A percentile compares a stretch with the other conserved stretches of the same genome.
These are phyloP conservation scores for Mycena metata DNA, from an alignment of 768 basidiomycete species.

Conservation along the genomic window DNA sequence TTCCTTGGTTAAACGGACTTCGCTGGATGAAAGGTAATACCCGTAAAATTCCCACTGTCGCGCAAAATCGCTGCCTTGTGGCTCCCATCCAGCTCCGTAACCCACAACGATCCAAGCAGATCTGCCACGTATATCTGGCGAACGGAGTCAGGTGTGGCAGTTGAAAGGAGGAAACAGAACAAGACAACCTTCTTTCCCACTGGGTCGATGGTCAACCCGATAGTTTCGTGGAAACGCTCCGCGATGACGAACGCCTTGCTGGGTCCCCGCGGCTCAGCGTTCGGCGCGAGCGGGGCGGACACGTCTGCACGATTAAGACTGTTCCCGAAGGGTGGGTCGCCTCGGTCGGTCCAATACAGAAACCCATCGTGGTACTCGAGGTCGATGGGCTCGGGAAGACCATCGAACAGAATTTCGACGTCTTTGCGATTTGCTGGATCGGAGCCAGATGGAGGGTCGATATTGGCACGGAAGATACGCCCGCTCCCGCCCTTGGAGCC, in stretches of 20 bases:
- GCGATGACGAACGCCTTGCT: conserved; percentile 29
- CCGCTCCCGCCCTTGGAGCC: conserved; percentile 25
- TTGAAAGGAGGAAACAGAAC: background rate
- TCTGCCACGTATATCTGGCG: conserved; percentile 34
- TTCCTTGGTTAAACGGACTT: conserved; percentile 1
- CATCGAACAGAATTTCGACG: conserved; percentile 25
- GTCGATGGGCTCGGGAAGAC: conserved; percentile 34
- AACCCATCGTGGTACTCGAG: conserved; percentile 20
- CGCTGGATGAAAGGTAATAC: conserved; percentile 32
- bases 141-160: background rate
- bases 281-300: background rate
- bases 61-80: conserved; percentile 32
- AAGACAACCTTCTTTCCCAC: conserved; percentile 26
- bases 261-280: conserved; percentile 11
- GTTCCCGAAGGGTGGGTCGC: conserved; percentile 34
- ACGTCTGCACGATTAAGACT: conserved; percentile 36
- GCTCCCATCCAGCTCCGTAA: conserved; percentile 31
- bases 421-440: conserved; percentile 6
- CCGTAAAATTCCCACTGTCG: conserved; percentile 33
- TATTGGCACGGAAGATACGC: conserved; percentile 29
- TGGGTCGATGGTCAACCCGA: conserved; percentile 32
- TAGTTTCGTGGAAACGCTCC: conserved; percentile 36
- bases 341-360: conserved; percentile 37
- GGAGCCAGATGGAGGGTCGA: conserved; percentile 6
- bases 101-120: conserved; percentile 35